Conservation (phyloP, 305 asterid genomes). For the Rubia peregrina region DNA sequence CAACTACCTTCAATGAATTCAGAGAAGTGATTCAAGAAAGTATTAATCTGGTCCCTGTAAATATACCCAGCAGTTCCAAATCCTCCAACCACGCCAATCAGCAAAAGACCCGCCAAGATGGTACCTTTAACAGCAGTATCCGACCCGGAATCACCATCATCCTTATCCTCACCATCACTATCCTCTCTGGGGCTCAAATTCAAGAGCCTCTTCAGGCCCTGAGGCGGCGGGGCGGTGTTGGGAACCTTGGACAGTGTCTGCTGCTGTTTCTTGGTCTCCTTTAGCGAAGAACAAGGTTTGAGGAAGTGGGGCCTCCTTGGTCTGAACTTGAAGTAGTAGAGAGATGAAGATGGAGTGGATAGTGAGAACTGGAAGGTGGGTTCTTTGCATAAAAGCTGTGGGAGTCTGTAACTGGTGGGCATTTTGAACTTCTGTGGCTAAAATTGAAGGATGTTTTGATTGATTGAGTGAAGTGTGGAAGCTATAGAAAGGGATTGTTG, state of each 20-base stretch:
- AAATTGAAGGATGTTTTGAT: not conserved
- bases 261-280: slow-evolving; percentile 61
- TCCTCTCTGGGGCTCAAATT: slow-evolving; percentile 53
- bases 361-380: slow-evolving; percentile 18
- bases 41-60: slow-evolving; percentile 81
- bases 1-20: slow-evolving; percentile 70
- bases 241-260: slow-evolving; percentile 49
- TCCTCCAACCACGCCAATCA: slow-evolving; percentile 83
- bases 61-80: slow-evolving; percentile 76
- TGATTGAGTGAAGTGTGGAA: not conserved
- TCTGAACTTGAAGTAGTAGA: slow-evolving; percentile 40
- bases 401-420: slow-evolving; percentile 25
- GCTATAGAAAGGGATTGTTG: not conserved
- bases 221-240: slow-evolving; percentile 50
- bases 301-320: slow-evolving; percentile 61
- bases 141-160: slow-evolving; percentile 25
- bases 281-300: slow-evolving; percentile 74
- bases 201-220: slow-evolving; percentile 42
- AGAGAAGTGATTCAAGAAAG: slow-evolving; percentile 73
- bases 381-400: slow-evolving; percentile 14
- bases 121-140: slow-evolving; percentile 69
- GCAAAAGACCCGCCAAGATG: slow-evolving; percentile 82
- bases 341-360: slow-evolving; percentile 27
- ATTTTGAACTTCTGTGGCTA: slow-evolving; percentile 4
- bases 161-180: slow-evolving; percentile 21